Percentiles rank a stretch among this genome's conserved stretches.
phyloP scores from a whole-genome alignment of 352 stramenopile species.

The Pythium rishiriense region DNA sequence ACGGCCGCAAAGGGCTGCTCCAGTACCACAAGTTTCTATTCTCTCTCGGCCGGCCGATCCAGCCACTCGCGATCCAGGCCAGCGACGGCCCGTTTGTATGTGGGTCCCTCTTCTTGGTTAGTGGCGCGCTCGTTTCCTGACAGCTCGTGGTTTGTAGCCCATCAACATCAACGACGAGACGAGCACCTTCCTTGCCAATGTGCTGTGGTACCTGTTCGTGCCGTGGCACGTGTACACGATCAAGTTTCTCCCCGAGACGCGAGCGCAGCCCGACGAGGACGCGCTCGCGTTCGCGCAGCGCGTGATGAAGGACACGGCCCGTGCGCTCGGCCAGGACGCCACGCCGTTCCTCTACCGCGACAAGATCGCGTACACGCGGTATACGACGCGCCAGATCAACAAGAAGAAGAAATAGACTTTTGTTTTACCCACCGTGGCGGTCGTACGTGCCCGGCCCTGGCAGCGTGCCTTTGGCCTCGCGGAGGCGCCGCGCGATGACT shows the following conservation, averaged over 20 bases:
- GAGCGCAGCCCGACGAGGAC: conserved; percentile 40
- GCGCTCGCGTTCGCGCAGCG: conserved; percentile 55
- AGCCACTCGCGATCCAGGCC: conserved; percentile 61
- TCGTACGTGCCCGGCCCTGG: conserved; percentile 46
- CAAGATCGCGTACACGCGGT: conserved; percentile 67
- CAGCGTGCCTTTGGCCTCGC: conserved; percentile 24
- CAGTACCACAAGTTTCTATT: conserved; percentile 86
- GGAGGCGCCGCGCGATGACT: conserved; percentile 30
- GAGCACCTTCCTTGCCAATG: conserved; percentile 71
- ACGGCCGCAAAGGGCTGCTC: conserved; percentile 57
- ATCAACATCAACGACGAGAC: conserved; percentile 83
- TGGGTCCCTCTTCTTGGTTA: too few relatives aligned
- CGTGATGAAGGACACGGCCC: conserved; percentile 59
- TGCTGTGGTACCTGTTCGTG: conserved; percentile 71
- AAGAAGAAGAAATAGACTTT: conserved; percentile 39
- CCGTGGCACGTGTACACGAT: conserved; percentile 73
- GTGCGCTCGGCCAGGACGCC: conserved; percentile 46
- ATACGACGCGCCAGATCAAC: conserved; percentile 54
- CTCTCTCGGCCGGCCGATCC: conserved; percentile 58
- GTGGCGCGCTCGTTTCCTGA: too few relatives aligned
- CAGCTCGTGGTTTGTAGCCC: conserved; percentile 33
- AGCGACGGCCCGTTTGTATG: conserved; percentile 70
- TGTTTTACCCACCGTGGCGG: conserved; percentile 30
- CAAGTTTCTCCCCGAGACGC: conserved; percentile 48
- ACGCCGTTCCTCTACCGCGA: conserved; percentile 75